These are phyloP conservation scores for Rachicladosporium sp. DNA, from an alignment of 2,329 filamentous ascomycete species.

Conservation along the genomic window DNA sequence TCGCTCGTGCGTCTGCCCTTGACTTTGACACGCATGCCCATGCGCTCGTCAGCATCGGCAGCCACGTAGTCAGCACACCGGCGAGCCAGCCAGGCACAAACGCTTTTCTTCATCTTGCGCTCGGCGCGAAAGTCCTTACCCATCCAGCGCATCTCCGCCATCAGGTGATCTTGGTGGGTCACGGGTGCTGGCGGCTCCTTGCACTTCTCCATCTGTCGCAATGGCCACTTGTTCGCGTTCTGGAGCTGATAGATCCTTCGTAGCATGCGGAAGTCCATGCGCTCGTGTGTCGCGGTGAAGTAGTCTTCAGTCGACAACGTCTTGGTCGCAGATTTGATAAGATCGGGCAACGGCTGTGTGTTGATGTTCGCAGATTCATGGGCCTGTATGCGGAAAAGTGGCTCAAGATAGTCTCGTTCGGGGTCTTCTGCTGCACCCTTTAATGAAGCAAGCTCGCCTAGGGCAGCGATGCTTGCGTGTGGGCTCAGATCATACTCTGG, in stretches of 20 bases:
- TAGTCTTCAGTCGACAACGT: slow-evolving; percentile 78
- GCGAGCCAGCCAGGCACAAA: slow-evolving; percentile 66
- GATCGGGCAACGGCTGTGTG: slow-evolving; percentile 49
- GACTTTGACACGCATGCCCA: slow-evolving; percentile 55
- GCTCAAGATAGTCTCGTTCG: slow-evolving; percentile 48
- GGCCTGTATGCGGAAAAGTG: slow-evolving; percentile 45
- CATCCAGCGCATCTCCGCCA: slow-evolving; percentile 97
- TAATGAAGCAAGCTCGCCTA: slow-evolving; percentile 25
- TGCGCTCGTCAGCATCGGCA: slow-evolving; percentile 50
- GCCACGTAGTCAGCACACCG: slow-evolving; percentile 75
- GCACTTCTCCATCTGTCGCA: slow-evolving; percentile 76
- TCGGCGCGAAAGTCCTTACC: slow-evolving; percentile 91
- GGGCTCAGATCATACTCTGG: no score
- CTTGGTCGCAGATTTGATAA: slow-evolving; percentile 76
- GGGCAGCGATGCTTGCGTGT: slow-evolving; percentile 4
- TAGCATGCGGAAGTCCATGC: slow-evolving; percentile 75
- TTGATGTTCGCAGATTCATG: slow-evolving; percentile 40
- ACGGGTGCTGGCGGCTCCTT: slow-evolving; percentile 65
- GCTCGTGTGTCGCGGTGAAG: slow-evolving; percentile 69
- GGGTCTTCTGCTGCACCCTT: slow-evolving; percentile 36
- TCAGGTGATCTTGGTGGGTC: slow-evolving; percentile 72
- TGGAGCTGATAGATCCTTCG: slow-evolving; percentile 83
- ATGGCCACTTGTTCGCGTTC: slow-evolving; percentile 81
- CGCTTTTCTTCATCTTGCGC: slow-evolving; percentile 79
- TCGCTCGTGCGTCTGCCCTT: slow-evolving; percentile 27